A percentile compares a stretch with the other conserved stretches of the same genome.
phyloP scores from a whole-genome alignment of 1,284 basidiomycete genomes.

The Clitocybe nebularis region DNA sequence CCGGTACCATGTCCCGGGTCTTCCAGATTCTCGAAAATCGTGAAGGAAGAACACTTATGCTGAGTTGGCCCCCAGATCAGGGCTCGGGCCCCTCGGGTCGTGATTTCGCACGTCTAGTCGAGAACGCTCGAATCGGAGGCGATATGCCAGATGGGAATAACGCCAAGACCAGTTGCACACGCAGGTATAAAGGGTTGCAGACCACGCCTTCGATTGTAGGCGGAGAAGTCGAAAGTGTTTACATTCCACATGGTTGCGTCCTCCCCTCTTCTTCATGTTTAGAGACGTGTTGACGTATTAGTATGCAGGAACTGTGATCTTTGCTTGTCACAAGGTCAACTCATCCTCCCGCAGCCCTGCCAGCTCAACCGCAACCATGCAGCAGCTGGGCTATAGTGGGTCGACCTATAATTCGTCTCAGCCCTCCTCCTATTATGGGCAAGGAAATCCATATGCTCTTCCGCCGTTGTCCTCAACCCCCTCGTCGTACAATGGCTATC shows the following conservation, averaged over 20 bases:
- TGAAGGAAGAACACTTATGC: conserved; percentile 56
- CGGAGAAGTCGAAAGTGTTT: conserved; percentile 80
- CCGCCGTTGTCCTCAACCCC: conserved; percentile 36
- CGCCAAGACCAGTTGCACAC: conserved; percentile 90
- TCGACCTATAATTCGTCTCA: conserved; percentile 28
- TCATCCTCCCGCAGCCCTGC: conserved; percentile 39
- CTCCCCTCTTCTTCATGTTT: conserved; percentile 25
- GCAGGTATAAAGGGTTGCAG: conserved; percentile 84
- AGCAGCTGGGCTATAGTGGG: conserved; percentile 33
- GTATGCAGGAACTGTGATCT: conserved; percentile 68
- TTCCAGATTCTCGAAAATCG: conserved; percentile 77
- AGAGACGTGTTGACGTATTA: conserved; percentile 25
- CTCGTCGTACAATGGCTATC: conserved; percentile 38
- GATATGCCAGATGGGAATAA: conserved; percentile 50
- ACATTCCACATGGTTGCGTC: conserved; percentile 87
- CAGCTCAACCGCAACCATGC: conserved; percentile 35
- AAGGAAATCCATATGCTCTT: conserved; percentile 33
- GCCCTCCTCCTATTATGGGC: conserved; percentile 38
- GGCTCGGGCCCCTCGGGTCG: conserved; percentile 63
- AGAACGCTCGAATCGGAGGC: conserved; percentile 69
- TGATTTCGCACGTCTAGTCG: conserved; percentile 81
- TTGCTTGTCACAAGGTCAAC: conserved; percentile 76
- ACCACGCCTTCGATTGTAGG: conserved; percentile 60
- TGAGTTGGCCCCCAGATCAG: conserved; percentile 86
- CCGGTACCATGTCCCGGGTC: conserved; percentile 53